Conservation (phyloP, 2,329 filamentous ascomycete species). For the Ophiosphaerella korrae region DNA sequence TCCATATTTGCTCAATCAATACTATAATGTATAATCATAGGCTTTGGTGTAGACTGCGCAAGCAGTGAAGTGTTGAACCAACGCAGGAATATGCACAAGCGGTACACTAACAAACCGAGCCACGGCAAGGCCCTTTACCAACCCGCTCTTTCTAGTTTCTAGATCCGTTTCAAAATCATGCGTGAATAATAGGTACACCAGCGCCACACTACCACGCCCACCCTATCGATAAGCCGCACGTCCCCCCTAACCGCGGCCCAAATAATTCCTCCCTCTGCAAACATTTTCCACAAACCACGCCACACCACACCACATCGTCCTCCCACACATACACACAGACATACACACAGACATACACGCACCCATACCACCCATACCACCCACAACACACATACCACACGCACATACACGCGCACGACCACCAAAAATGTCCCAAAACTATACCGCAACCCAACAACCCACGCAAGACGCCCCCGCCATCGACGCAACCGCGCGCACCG, state of each 20-base stretch:
- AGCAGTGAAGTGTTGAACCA: neutral
- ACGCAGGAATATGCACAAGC: too few species aligned
- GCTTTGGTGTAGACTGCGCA: neutral
- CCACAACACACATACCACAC: too few species aligned
- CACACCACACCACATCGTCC: neutral
- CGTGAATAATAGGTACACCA: too few species aligned
- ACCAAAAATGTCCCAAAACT: slow-evolving; percentile 3
- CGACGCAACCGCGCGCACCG: slow-evolving; percentile 52
- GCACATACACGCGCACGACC: too few species aligned
- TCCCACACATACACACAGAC: too few species aligned
- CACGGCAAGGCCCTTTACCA: too few species aligned
- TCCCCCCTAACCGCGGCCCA: neutral
- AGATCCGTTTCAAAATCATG: too few species aligned
- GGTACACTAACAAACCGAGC: too few species aligned
- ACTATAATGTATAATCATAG: neutral
- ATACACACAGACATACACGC: too few species aligned
- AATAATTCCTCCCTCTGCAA: neutral
- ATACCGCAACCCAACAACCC: slow-evolving; percentile 2
- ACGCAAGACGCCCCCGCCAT: slow-evolving; percentile 9
- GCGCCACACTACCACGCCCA: too few species aligned
- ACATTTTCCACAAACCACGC: neutral
- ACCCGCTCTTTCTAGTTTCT: too few species aligned
- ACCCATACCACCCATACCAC: neutral
- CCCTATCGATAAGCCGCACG: too few species aligned
- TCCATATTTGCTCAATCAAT: neutral